A percentile compares a stretch with the other conserved stretches of the same genome.
phyloP scores from a whole-genome alignment of 441 rosid species.

The Erysimum cheiri region DNA sequence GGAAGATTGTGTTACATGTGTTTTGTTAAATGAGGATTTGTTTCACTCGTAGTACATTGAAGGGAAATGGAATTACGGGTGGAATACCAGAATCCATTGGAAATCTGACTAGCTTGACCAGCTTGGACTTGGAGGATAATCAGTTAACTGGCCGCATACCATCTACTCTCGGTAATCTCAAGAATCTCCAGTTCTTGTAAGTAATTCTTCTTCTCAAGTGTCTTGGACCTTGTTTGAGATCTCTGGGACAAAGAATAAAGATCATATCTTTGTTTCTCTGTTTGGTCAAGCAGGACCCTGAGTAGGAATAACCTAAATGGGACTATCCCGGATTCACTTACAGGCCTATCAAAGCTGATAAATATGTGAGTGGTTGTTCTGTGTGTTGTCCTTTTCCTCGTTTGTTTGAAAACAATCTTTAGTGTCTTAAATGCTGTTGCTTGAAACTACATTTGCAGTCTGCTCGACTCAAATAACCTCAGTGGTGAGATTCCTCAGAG shows the following conservation, averaged over 20 bases:
- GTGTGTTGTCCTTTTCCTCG: neutral
- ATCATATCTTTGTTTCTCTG: conserved; percentile 3
- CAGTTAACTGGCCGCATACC: conserved; percentile 76
- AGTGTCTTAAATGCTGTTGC: conserved; percentile 22
- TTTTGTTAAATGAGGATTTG: neutral
- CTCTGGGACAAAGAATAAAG: neutral
- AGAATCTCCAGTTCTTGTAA: conserved; percentile 86
- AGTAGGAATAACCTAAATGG: conserved; percentile 85
- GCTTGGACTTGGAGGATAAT: conserved; percentile 90
- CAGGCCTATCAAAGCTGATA: conserved; percentile 64
- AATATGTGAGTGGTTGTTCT: conserved; percentile 61
- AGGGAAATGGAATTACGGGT: conserved; percentile 87
- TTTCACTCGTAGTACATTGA: conserved; percentile 60
- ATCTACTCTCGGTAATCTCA: conserved; percentile 70
- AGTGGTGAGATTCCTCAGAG: conserved; percentile 72
- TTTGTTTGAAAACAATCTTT: neutral
- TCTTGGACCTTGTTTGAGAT: conserved; percentile 27
- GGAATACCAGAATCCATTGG: conserved; percentile 83
- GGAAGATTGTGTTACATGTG: neutral
- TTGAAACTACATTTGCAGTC: conserved; percentile 58
- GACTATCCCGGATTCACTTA: conserved; percentile 70
- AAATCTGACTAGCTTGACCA: conserved; percentile 73
- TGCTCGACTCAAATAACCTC: conserved; percentile 72
- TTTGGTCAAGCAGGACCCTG: conserved; percentile 62
- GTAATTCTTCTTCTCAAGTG: conserved; percentile 40